A percentile compares a stretch with the other conserved stretches of the same genome.
Evolutionary conservation across 768 basidiomycete species (phyloP).

Genomic region (Crassisporium funariophilum): DNA sequence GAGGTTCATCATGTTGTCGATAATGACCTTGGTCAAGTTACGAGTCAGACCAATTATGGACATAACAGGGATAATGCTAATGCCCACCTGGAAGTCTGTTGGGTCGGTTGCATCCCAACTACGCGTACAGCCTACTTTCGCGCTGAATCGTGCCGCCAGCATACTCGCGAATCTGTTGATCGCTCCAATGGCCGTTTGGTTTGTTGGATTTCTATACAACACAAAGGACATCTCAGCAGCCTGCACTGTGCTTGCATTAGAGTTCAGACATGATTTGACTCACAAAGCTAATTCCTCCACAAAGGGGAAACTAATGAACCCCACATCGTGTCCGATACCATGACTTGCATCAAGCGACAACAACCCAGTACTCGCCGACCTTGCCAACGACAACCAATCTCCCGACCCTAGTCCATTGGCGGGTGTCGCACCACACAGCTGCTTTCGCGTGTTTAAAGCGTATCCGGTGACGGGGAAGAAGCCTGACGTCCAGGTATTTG

Average conservation of each 20-base stretch:
- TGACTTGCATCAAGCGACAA: slow-evolving; percentile 50
- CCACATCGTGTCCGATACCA: slow-evolving; percentile 66
- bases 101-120: slow-evolving; percentile 66
- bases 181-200: slow-evolving; percentile 55
- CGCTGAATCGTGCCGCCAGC: slow-evolving; percentile 59
- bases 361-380: slow-evolving; percentile 52
- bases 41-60: slow-evolving; percentile 1
- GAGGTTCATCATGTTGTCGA: slow-evolving; percentile 82
- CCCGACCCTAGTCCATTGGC: slow-evolving; percentile 39
- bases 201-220: slow-evolving; percentile 60
- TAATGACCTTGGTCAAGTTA: slow-evolving; percentile 51
- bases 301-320: slow-evolving; percentile 73
- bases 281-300: slow-evolving; percentile 61
- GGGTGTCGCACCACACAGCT: slow-evolving; percentile 44
- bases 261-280: slow-evolving; percentile 23
- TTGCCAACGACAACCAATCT: slow-evolving; percentile 61
- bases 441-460: slow-evolving; percentile 54
- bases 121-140: slow-evolving; percentile 66
- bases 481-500: slow-evolving; percentile 68
- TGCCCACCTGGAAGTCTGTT: slow-evolving; percentile 55
- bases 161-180: slow-evolving; percentile 59
- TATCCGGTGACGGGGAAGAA: slow-evolving; percentile 68
- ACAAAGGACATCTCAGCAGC: no score
- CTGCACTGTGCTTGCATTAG: no score
- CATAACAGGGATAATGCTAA: not conserved